Base-by-base conservation (phyloP, 1,284 basidiomycete genomes). In the Mycena citricolor region DNA sequence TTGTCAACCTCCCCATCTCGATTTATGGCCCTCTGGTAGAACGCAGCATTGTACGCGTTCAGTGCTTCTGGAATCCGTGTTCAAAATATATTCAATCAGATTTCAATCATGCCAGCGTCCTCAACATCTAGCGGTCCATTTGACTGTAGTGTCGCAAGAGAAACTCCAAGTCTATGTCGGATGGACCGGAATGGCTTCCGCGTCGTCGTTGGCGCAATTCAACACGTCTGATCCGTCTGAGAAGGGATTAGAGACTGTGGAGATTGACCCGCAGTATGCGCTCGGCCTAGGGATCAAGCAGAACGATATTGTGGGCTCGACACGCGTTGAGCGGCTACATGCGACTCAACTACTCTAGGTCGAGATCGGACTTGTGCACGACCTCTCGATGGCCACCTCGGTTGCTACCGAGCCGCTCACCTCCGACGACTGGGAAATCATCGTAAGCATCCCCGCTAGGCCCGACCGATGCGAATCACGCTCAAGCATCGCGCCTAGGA, bases 381-480 rank as follows among this genome's bases (percentile, higher is more conserved):
- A 92, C 60, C 76, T 97, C 2, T 79, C 81, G 0, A 74, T 77
- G 26, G 97, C 94, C 0, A 80, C 76, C 35, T 80, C 83, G 3
- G 87, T 99, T 19, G 79, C 76, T 8, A 88, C 97, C 13, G 94
- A 95, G 51, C 95, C 95, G 2, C 65, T 92, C 22, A 85, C 86
- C 0, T 70, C 92, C 1, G 97, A 99, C 61, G 95, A 99, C 63
- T 99, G 95, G 97, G 97, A 99, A 63, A 94, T 99, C 43, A 80
- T 98, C 42, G 93, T 94, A 57, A 62, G 83, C 49, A 23, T 19
- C 14, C 35, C 22, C 7, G 25, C 22, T 32, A 14, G 6, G 26
- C 41, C 10, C 23, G 14, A 64, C 31, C 25, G 41, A 34, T 21
- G 6, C 12, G 44, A 3, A 37, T 39, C 16, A 30, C 34, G 22